A percentile compares a stretch with the other conserved stretches of the same genome.
Evolutionary conservation across 495 filamentous ascomycete genomes (phyloP).

Genomic region (Xylaria nigripes): DNA sequence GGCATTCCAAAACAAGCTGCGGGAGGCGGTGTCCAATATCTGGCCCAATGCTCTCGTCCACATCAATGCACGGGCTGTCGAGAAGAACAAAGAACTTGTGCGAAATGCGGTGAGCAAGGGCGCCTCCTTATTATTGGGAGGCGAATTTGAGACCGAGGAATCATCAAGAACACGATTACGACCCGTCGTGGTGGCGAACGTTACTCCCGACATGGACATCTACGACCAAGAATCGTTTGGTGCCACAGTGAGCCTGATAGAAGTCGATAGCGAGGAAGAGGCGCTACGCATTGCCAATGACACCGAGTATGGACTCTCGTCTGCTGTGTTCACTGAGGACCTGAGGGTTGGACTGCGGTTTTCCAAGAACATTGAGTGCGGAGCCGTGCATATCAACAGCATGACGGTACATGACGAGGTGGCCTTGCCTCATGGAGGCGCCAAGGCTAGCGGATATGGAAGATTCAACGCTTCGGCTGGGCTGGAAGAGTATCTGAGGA

Average conservation of each 20-base stretch:
- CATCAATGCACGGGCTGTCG: constrained; percentile 50
- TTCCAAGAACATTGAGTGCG: constrained; percentile 67
- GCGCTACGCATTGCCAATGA: constrained; percentile 71
- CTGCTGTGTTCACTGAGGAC: constrained; percentile 82
- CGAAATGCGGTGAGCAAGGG: constrained; percentile 60
- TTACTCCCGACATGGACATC: constrained; percentile 76
- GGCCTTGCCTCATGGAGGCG: constrained; percentile 71
- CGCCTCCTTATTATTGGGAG: constrained; percentile 56
- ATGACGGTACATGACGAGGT: constrained; percentile 82
- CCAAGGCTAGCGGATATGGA: constrained; percentile 78
- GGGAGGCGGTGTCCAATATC: constrained; percentile 43
- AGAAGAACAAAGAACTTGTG: constrained; percentile 61
- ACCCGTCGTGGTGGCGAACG: constrained; percentile 59
- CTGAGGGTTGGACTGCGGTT: constrained; percentile 65
- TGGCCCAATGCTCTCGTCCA: constrained; percentile 49
- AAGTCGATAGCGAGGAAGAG: constrained; percentile 55
- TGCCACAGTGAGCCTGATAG: constrained; percentile 57
- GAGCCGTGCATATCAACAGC: constrained; percentile 82
- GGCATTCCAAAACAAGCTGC: constrained; percentile 54
- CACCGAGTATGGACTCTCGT: constrained; percentile 71
- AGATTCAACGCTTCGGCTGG: constrained; percentile 45
- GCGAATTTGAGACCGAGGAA: constrained; percentile 43
- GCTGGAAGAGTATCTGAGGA: constrained; percentile 68
- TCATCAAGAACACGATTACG: constrained; percentile 50
- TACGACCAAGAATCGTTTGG: constrained; percentile 79